Evolutionary conservation across 2,329 filamentous ascomycete species (phyloP).

Genomic region (Allantophomopsis cytisporea): DNA sequence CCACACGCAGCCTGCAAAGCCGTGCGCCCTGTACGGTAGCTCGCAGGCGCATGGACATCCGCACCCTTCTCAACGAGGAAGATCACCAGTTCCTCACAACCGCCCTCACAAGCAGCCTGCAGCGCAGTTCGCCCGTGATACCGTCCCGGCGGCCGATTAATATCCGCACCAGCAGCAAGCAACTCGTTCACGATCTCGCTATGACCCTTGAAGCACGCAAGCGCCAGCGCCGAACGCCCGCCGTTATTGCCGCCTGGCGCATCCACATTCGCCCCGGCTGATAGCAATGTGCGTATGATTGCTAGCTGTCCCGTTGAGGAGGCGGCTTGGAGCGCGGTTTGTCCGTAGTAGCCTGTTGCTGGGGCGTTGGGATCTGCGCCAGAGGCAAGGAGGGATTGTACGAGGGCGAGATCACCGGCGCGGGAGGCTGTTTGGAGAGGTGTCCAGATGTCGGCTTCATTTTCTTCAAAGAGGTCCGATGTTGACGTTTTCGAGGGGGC

Average conservation of each 20-base stretch:
- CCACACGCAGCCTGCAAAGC: background rate
- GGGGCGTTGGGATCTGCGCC: slow-evolving; percentile 3
- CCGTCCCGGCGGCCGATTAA: background rate
- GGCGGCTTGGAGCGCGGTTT: slow-evolving; percentile 7
- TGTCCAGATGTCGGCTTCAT: slow-evolving; percentile 2
- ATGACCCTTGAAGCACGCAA: slow-evolving; percentile 1
- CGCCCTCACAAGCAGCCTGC: background rate
- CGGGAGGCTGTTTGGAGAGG: slow-evolving; percentile 2
- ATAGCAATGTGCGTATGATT: slow-evolving; percentile 3
- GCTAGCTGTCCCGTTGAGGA: slow-evolving; percentile 2
- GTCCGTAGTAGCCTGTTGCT: slow-evolving; percentile 3
- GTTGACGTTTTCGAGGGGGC: too few relatives aligned
- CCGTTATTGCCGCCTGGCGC: slow-evolving; percentile 5
- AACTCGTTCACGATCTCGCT: background rate
- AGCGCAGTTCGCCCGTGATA: background rate
- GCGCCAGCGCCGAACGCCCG: slow-evolving; percentile 2
- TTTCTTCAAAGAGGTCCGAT: too few relatives aligned
- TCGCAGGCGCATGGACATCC: background rate
- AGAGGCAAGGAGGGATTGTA: slow-evolving; percentile 2
- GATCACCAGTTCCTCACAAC: background rate
- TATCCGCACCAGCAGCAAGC: background rate
- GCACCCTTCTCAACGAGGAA: background rate
- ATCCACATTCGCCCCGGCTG: slow-evolving; percentile 5
- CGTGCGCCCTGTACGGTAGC: background rate
- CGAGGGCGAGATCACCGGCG: slow-evolving; percentile 1